A percentile compares a stretch with the other conserved stretches of the same genome.
These are phyloP conservation scores for Vitis cinerea DNA, from an alignment of 164 flowering plant genomes.

Conservation along the genomic window DNA sequence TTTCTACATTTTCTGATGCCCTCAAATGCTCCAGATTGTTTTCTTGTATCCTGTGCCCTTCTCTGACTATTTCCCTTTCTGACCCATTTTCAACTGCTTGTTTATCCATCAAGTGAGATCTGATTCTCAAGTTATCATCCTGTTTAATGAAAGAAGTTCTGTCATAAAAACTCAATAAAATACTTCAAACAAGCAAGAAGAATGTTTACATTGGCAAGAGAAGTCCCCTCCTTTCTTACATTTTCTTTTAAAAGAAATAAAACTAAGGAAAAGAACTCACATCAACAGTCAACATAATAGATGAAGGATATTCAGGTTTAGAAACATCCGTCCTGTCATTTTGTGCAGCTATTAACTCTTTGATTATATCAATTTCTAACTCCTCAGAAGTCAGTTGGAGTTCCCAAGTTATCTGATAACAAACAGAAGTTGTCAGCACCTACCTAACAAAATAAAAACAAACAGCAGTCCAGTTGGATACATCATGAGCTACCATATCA, in stretches of 20 bases:
- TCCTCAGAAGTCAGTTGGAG: constrained; percentile 30
- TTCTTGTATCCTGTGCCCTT: neutral
- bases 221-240: neutral
- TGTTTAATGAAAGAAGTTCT: constrained; percentile 1
- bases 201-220: neutral
- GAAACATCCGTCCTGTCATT: neutral
- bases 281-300: neutral
- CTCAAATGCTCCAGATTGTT: neutral
- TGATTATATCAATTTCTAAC: constrained; percentile 23
- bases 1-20: neutral
- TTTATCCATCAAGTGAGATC: neutral
- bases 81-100: neutral
- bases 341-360: constrained; percentile 19
- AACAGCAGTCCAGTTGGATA: neutral
- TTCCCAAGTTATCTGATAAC: constrained; percentile 34
- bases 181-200: neutral
- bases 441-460: neutral
- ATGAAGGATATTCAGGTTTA: neutral
- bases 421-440: neutral
- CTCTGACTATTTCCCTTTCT: neutral
- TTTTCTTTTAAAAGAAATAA: neutral
- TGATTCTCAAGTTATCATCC: neutral
- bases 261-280: constrained; percentile 9
- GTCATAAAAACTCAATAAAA: neutral
- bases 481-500: neutral